These are phyloP conservation scores for Tricholoma bakamatsutake DNA, from an alignment of 768 basidiomycete genomes.

Conservation along the genomic window DNA sequence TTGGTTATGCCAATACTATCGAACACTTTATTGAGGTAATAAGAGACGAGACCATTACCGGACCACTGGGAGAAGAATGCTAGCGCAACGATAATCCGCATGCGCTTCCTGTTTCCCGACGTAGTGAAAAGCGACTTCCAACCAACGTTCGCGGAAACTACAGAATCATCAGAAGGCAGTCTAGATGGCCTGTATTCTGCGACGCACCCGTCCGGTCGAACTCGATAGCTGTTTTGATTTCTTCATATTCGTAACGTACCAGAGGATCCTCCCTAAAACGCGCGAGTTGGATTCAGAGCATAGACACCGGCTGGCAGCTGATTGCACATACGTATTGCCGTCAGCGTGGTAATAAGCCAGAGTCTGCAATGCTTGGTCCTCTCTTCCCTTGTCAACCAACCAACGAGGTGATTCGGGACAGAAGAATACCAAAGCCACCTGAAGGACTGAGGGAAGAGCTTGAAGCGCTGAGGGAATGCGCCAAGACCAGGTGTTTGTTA, in stretches of 20 bases:
- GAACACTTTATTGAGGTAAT: slow-evolving; percentile 76
- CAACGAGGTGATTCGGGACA: slow-evolving; percentile 83
- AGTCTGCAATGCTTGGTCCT: slow-evolving; percentile 58
- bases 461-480: slow-evolving; percentile 75
- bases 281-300: background rate
- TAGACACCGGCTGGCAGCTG: background rate
- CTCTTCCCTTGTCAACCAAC: slow-evolving; percentile 69
- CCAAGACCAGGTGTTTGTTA: slow-evolving; percentile 70
- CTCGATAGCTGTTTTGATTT: slow-evolving; percentile 74
- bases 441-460: slow-evolving; percentile 60
- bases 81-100: slow-evolving; percentile 70
- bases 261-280: slow-evolving; percentile 50
- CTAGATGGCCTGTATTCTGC: background rate
- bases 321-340: slow-evolving; percentile 45
- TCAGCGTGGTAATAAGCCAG: slow-evolving; percentile 84
- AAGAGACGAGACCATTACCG: slow-evolving; percentile 79
- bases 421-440: slow-evolving; percentile 61
- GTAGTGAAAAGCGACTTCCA: slow-evolving; percentile 66
- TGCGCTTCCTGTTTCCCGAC: slow-evolving; percentile 68
- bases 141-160: slow-evolving; percentile 51
- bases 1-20: slow-evolving; percentile 59
- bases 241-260: slow-evolving; percentile 68
- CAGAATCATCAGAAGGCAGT: background rate
- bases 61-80: slow-evolving; percentile 88
- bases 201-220: slow-evolving; percentile 46